phyloP scores from a whole-genome alignment of 495 filamentous ascomycete species.

The Xylaria scruposa region DNA sequence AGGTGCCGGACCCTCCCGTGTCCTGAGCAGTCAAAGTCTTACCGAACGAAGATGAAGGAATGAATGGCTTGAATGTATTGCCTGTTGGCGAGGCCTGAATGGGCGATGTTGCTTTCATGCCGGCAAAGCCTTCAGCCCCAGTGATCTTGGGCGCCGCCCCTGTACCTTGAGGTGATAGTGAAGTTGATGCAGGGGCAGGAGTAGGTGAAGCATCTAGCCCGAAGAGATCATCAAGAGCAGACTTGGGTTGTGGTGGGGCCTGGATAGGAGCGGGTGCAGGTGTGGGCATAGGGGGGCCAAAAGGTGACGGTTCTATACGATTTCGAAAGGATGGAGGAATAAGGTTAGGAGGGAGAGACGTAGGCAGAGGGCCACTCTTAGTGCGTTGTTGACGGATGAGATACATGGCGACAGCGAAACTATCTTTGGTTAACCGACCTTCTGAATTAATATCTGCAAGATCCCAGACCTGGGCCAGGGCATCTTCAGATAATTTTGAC shows the following conservation, averaged over 20 bases:
- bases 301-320: conserved; percentile 60
- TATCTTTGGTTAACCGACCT: conserved; percentile 82
- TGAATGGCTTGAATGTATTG: conserved; percentile 83
- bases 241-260: conserved; percentile 64
- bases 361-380: conserved; percentile 71
- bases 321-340: conserved; percentile 89
- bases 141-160: conserved; percentile 21
- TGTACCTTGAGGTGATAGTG: conserved; percentile 77
- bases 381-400: conserved; percentile 86
- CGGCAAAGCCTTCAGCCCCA: conserved; percentile 64
- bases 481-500: conserved; percentile 87
- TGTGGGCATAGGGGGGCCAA: conserved; percentile 52
- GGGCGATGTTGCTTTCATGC: conserved; percentile 59
- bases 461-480: conserved; percentile 96
- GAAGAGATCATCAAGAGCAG: conserved; percentile 90
- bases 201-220: conserved; percentile 75
- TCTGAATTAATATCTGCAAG: conserved; percentile 92
- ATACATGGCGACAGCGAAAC: conserved; percentile 98
- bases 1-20: conserved; percentile 73
- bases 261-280: conserved; percentile 56
- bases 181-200: conserved; percentile 63
- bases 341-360: conserved; percentile 76
- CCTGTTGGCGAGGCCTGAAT: conserved; percentile 53
- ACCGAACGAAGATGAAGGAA: conserved; percentile 90
- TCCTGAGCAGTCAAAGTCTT: conserved; percentile 77